phyloP scores from a whole-genome alignment of 331 rosid species.

The Phaseolus coccineus region DNA sequence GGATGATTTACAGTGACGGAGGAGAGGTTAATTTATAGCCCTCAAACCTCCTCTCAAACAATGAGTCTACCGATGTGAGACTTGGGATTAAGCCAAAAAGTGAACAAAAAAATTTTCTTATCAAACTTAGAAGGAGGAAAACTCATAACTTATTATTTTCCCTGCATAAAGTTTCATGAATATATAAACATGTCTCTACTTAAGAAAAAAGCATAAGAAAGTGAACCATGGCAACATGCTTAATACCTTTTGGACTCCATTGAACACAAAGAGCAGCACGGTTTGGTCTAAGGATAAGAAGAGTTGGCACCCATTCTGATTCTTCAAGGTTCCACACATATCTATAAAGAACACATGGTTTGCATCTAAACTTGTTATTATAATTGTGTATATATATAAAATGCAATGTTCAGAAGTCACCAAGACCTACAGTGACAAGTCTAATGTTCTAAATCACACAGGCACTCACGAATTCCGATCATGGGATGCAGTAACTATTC shows the following conservation, averaged over 20 bases:
- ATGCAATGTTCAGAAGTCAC: conserved; percentile 5
- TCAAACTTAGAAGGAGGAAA: conserved; percentile 27
- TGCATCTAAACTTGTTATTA: not conserved
- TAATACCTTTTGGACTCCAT: conserved; percentile 97
- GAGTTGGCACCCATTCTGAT: conserved; percentile 95
- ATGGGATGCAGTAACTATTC: conserved; percentile 91
- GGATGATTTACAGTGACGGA: no score
- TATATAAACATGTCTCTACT: not conserved
- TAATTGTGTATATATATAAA: not conserved
- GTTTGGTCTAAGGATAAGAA: conserved; percentile 88
- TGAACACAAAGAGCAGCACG: conserved; percentile 98
- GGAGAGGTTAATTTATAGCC: no score
- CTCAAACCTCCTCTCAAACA: no score
- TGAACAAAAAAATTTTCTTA: not conserved
- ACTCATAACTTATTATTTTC: conserved; percentile 11
- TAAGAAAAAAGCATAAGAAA: conserved; percentile 20
- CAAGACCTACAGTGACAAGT: conserved; percentile 30
- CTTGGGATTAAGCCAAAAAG: no score
- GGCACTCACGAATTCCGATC: conserved; percentile 96
- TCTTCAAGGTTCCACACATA: conserved; percentile 97
- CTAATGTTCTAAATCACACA: conserved; percentile 37
- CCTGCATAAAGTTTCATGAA: conserved; percentile 20
- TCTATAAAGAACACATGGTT: conserved; percentile 50
- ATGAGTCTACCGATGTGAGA: no score
- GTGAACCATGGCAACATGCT: conserved; percentile 27